Evolutionary conservation across 1,284 basidiomycete genomes (phyloP), one percentile per base, ranked within the genome.

Genomic region (Apiotrichum veenhuisii): DNA sequence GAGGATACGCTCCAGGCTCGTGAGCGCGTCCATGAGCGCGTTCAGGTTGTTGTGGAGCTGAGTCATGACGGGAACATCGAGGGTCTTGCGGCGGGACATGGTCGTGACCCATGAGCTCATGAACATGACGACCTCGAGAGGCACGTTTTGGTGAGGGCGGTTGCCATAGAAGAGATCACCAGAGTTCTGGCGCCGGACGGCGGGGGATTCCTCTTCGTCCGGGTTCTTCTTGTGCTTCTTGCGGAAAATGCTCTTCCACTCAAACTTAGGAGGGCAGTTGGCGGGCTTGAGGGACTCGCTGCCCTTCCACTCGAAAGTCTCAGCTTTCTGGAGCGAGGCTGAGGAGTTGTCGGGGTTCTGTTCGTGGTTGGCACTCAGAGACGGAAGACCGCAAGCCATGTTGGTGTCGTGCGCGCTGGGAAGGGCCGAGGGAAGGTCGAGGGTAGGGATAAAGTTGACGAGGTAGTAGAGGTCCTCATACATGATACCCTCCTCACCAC

Each of bases 61-160:
- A 64, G 82, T 86, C 27, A 79, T 80, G 1, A 86, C 88, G 0
- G 86, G 82, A 7, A 85, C 82, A 69, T 89, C 87, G 23, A 82
- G 74, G 8, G 76, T 76, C 70, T 86, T 86, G 36, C 87, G 78
- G 15, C 69, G 61, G 68, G 87, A 85, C 57, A 88, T 69, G 0
- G 82, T 78, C 0, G 84, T 77, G 18, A 88, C 79, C 69, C 86
- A 88, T 33, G 84, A 84, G 55, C 83, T 85, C 69, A 89, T 77
- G 73, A 88, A 89, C 57, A 88, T 74, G 10, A 84, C 85, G 53
- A 89, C 82, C 75, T 88, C 87, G 51, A 88, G 74, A 0, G 87
- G 87, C 12, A 62, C 52, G 41, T 58, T 57, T 26, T 52, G 46
- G 42, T 53, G 53, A 1, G 37, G 20, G 22, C 33, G 20, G 33